Evolutionary conservation across 208 protist genomes (phyloP), one percentile per base, ranked within the genome.

Genomic region (Crithidia brevicula): DNA sequence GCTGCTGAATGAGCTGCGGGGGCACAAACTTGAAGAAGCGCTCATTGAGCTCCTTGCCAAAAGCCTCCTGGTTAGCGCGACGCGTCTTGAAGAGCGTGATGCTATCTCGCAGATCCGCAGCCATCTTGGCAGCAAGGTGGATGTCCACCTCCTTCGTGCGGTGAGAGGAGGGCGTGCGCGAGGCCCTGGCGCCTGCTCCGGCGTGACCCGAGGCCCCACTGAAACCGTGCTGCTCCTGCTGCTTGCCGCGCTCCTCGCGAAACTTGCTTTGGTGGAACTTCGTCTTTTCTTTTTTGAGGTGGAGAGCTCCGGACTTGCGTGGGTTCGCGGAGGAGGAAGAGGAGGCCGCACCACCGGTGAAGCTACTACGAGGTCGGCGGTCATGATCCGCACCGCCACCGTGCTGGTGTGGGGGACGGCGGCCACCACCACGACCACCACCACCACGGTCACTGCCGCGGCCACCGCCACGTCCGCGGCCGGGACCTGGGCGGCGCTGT

Each of bases 1-100:
- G 91, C 77, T 96, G 91, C 49, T 64, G 64, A 0, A 96, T 78
- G 56, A 96, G 88, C 16, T 79, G 68, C 40, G 86, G 85, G n/a
- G 91, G 81, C 18, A 94, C 81, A 46, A 94, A 79, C 36, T 68
- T 71, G 58, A 96, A 88, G 47, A 96, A 53, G 40, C 70, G 62
- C 22, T 79, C 46, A 74, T 88, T 84, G 27, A 96, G 77, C 11
- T 83, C 72, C 16, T 65, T 38, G 33, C 75, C 84, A 59, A 91
- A 90, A 28, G 86, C 42, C 20, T 85, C 75, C 9, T 70, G 61
- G 36, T 62, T 63, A 27, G 67, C 77, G 51, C 79, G 69, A 15
- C 65, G 74, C 9, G 77, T 69, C 64, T 90, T 88, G 70, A 96
- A 93, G 11, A 57, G 57, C 15, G 74, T 54, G 60, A 96, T 82